Percentiles rank a stretch among this genome's conserved stretches.
phyloP scores from a whole-genome alignment of 306 rosid species.

The Oxytropis ochrocephala region DNA sequence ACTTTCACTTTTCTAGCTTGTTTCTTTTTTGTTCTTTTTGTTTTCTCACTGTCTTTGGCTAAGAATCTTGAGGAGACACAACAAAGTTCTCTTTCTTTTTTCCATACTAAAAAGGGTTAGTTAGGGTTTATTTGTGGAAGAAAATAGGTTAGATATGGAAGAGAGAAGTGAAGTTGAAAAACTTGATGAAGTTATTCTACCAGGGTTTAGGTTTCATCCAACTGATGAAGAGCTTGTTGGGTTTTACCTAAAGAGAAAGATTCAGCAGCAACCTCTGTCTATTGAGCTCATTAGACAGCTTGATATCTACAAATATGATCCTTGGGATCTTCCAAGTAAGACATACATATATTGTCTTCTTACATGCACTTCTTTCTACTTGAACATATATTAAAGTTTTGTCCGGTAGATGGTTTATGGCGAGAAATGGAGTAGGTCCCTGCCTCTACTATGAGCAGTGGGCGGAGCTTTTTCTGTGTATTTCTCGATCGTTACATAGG shows the following conservation, averaged over 20 bases:
- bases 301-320: slow-evolving; percentile 88
- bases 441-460: too few relatives aligned
- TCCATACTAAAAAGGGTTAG: not conserved
- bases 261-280: slow-evolving; percentile 69
- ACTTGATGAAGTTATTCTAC: slow-evolving; percentile 71
- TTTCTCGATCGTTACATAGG: too few relatives aligned
- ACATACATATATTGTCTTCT: not conserved
- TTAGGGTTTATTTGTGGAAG: not conserved
- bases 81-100: not conserved
- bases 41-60: too few relatives aligned
- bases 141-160: slow-evolving; percentile 26
- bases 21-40: too few relatives aligned
- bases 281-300: slow-evolving; percentile 87
- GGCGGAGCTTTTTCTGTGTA: too few relatives aligned
- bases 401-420: too few relatives aligned
- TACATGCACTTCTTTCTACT: not conserved
- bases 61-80: not conserved
- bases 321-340: slow-evolving; percentile 99
- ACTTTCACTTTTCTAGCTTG: not conserved
- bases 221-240: slow-evolving; percentile 98
- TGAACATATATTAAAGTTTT: too few relatives aligned
- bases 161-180: slow-evolving; percentile 42
- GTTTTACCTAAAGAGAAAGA: slow-evolving; percentile 79
- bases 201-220: slow-evolving; percentile 96
- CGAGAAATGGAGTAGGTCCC: too few relatives aligned